phyloP scores from a whole-genome alignment of 2,329 filamentous ascomycete genomes.

The Colletotrichum somersetense region DNA sequence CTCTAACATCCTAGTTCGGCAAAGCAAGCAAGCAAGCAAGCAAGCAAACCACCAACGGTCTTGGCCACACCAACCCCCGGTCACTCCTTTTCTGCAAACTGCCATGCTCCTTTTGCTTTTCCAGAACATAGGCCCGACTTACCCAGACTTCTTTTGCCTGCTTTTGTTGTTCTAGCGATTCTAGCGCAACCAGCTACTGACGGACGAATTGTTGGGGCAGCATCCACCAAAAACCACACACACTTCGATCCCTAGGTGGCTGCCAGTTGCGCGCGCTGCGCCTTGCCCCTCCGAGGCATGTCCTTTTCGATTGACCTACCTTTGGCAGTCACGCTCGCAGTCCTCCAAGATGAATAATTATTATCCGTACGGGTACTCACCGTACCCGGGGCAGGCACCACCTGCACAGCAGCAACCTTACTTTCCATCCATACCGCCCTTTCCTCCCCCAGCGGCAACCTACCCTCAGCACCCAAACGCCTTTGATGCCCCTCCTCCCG shows the following conservation, averaged over 20 bases:
- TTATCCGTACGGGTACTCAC: slow-evolving; percentile 53
- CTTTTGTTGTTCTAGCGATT: slow-evolving; percentile 23
- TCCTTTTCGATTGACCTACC: background rate
- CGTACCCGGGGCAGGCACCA: slow-evolving; percentile 47
- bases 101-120: slow-evolving; percentile 31
- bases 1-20: slow-evolving; percentile 18
- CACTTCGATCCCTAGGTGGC: background rate
- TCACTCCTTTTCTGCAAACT: slow-evolving; percentile 24
- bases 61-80: slow-evolving; percentile 19
- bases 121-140: slow-evolving; percentile 14
- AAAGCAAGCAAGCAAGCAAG: slow-evolving; percentile 27
- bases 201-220: background rate
- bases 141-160: slow-evolving; percentile 1
- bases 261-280: background rate
- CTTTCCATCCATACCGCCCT: slow-evolving; percentile 33
- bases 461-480: slow-evolving; percentile 28
- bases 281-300: background rate
- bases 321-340: slow-evolving; percentile 13
- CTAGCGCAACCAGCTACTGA: slow-evolving; percentile 16
- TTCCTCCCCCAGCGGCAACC: slow-evolving; percentile 4
- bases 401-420: slow-evolving; percentile 31
- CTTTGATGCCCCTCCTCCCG: slow-evolving; percentile 15
- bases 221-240: slow-evolving; percentile 1
- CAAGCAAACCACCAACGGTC: slow-evolving; percentile 27
- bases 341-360: slow-evolving; percentile 53